Percentiles rank a stretch among this genome's conserved stretches.
These are phyloP conservation scores for Diaporthe capsici DNA, from an alignment of 2,329 filamentous ascomycete genomes.

Conservation along the genomic window DNA sequence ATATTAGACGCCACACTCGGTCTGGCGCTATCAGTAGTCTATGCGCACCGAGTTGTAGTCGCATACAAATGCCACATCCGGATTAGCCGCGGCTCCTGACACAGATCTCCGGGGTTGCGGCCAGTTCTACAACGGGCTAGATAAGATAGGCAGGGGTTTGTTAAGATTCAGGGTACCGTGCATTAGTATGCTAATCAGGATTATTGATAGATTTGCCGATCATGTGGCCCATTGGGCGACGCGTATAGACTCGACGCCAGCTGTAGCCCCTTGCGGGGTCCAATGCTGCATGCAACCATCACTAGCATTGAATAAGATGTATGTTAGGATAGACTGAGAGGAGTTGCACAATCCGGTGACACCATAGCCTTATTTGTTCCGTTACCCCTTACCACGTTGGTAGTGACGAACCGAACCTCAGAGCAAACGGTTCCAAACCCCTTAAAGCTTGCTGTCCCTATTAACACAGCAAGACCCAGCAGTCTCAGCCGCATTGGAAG, in stretches of 20 bases:
- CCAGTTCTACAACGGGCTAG: neutral
- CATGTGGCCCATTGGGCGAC: neutral
- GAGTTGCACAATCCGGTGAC: neutral
- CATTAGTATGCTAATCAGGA: neutral
- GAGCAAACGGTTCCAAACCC: too few species aligned
- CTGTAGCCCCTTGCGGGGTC: neutral
- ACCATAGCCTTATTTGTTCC: neutral
- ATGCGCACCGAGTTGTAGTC: neutral
- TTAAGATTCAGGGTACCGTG: neutral
- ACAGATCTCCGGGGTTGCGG: neutral
- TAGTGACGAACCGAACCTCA: neutral
- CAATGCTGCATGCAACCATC: neutral
- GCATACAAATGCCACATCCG: slow-evolving; percentile 5
- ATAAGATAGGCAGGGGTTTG: slow-evolving; percentile 20
- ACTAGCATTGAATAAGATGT: neutral
- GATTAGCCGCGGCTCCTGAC: slow-evolving; percentile 1
- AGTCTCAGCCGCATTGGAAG: neutral
- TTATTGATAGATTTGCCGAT: neutral
- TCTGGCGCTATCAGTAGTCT: neutral
- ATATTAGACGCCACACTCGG: neutral
- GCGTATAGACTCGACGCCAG: neutral
- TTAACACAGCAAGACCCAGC: neutral
- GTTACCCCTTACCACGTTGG: neutral
- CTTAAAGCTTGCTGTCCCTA: slow-evolving; percentile 23
- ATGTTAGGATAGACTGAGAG: neutral